These are phyloP conservation scores for Fraxinus velutina DNA, from an alignment of 305 asterid species.

Conservation along the genomic window DNA sequence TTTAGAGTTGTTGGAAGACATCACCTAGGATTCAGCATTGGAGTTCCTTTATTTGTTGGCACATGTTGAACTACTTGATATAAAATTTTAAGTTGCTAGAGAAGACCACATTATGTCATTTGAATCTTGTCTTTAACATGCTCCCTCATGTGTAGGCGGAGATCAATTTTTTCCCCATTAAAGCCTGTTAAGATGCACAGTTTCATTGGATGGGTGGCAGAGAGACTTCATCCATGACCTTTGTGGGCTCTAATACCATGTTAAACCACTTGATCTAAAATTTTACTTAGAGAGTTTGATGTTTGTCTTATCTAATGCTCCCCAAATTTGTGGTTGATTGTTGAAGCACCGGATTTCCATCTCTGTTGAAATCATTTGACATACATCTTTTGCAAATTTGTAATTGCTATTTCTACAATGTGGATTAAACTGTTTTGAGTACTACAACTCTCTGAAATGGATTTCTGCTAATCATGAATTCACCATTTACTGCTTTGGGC, in stretches of 20 bases:
- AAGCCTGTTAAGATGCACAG: background rate
- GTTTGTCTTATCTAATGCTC: background rate
- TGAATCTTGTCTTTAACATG: background rate
- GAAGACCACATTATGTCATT: background rate
- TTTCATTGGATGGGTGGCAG: background rate
- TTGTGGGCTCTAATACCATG: background rate
- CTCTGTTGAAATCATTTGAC: background rate
- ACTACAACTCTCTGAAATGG: background rate
- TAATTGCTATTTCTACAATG: background rate
- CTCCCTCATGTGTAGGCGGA: background rate
- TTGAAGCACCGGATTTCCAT: background rate
- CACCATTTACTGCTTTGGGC: background rate
- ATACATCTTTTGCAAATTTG: background rate
- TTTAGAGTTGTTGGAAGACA: background rate
- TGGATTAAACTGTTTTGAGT: background rate
- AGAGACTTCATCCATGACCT: background rate
- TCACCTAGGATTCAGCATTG: background rate
- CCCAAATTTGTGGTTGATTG: background rate
- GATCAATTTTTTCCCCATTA: background rate
- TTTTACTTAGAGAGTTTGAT: background rate
- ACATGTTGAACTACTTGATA: no score
- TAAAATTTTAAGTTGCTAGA: no score
- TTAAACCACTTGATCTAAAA: background rate
- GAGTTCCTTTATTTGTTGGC: constrained; percentile 5
- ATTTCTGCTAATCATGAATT: background rate